Percentiles rank a stretch among this genome's conserved stretches.
These are phyloP conservation scores for Hymenoscyphus albidus DNA, from an alignment of 2,329 filamentous ascomycete genomes.

Conservation along the genomic window DNA sequence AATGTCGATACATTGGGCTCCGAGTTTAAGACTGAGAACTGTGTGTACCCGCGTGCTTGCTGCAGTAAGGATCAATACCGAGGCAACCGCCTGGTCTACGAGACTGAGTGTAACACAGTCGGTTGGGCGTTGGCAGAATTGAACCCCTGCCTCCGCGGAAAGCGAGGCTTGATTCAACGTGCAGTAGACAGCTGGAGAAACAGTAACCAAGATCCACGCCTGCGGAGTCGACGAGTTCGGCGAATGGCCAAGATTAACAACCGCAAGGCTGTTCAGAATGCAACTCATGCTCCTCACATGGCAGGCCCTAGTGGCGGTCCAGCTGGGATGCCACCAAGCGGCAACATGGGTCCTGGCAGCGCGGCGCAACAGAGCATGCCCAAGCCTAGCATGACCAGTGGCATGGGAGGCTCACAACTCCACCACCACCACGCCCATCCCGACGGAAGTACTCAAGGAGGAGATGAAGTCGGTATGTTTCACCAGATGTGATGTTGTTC, in stretches of 20 bases:
- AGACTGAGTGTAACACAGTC: slow-evolving; percentile 99
- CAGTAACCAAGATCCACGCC: slow-evolving; percentile 91
- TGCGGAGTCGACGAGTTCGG: slow-evolving; percentile 86
- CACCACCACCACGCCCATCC: slow-evolving; percentile 71
- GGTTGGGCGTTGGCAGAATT: slow-evolving; percentile 96
- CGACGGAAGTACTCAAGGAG: slow-evolving; percentile 62
- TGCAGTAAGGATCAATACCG: slow-evolving; percentile 95
- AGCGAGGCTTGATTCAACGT: slow-evolving; percentile 91
- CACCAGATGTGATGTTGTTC: slow-evolving; percentile 62
- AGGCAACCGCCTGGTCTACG: slow-evolving; percentile 91
- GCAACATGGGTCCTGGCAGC: slow-evolving; percentile 57
- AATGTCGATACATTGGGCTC: slow-evolving; percentile 78
- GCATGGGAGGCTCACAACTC: slow-evolving; percentile 61
- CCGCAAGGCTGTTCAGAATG: slow-evolving; percentile 66
- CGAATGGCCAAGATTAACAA: slow-evolving; percentile 95
- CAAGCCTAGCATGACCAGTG: slow-evolving; percentile 60
- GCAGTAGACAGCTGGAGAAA: slow-evolving; percentile 99
- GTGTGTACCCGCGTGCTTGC: slow-evolving; percentile 93
- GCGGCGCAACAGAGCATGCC: slow-evolving; percentile 49
- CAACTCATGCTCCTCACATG: slow-evolving; percentile 57
- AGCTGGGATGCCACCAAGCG: slow-evolving; percentile 58
- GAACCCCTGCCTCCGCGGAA: slow-evolving; percentile 85
- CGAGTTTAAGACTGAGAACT: slow-evolving; percentile 98
- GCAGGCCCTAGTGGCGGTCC: slow-evolving; percentile 62
- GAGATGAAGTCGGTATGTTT: slow-evolving; percentile 94